phyloP scores from a whole-genome alignment of 2,329 filamentous ascomycete genomes.

The Coniella vitis region DNA sequence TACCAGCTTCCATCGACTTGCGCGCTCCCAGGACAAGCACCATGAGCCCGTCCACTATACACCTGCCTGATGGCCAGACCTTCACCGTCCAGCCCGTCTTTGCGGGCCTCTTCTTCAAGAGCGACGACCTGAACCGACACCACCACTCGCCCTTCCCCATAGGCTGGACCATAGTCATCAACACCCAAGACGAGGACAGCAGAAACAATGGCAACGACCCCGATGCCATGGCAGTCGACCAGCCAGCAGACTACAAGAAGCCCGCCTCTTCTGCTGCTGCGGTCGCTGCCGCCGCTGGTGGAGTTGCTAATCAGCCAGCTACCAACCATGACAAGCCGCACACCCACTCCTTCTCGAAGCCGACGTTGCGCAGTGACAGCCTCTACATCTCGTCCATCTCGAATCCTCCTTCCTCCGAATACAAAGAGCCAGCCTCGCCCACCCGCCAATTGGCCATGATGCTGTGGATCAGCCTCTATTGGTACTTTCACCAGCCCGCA shows the following conservation, averaged over 20 bases:
- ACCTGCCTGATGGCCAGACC: conserved; percentile 81
- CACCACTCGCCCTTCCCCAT: conserved; percentile 68
- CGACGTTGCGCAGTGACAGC: conserved; percentile 71
- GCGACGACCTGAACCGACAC: conserved; percentile 59
- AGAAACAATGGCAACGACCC: conserved; percentile 14
- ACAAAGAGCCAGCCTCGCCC: conserved; percentile 70
- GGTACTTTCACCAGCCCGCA: conserved; percentile 90
- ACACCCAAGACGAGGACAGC: conserved; percentile 50
- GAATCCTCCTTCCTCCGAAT: conserved; percentile 72
- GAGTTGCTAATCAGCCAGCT: too few relatives aligned
- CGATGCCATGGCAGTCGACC: conserved; percentile 9
- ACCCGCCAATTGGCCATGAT: conserved; percentile 93
- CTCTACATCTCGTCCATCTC: conserved; percentile 91
- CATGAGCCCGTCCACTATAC: conserved; percentile 34
- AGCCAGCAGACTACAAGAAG: background rate
- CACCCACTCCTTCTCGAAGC: conserved; percentile 61
- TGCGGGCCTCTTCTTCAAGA: conserved; percentile 85
- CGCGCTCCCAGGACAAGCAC: background rate
- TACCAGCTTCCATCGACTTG: too few relatives aligned
- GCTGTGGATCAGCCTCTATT: conserved; percentile 89
- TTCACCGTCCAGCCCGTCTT: conserved; percentile 80
- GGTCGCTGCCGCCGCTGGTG: background rate
- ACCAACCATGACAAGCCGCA: conserved; percentile 27
- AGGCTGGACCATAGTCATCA: conserved; percentile 85
- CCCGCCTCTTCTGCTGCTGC: background rate